A percentile compares a stretch with the other conserved stretches of the same genome.
These are phyloP conservation scores for Phaeophleospora eucalypticola DNA, from an alignment of 2,329 filamentous ascomycete species.

Conservation along the genomic window DNA sequence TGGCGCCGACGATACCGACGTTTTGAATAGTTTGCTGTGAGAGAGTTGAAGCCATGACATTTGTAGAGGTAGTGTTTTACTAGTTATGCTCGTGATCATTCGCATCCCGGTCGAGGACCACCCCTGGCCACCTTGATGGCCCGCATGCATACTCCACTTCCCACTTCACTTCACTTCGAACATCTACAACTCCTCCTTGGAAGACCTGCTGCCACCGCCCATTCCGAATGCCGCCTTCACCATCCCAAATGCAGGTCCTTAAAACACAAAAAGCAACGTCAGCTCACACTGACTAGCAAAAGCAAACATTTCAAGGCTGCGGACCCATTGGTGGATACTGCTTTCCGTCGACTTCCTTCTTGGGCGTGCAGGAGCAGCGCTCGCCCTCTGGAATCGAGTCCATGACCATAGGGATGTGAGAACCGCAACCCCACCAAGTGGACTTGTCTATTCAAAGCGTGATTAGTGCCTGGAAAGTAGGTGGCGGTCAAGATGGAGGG, in stretches of 20 bases:
- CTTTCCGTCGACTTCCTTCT: slow-evolving; percentile 57
- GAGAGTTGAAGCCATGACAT: too few relatives aligned
- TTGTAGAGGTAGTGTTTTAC: too few relatives aligned
- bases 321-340: slow-evolving; percentile 61
- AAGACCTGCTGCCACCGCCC: slow-evolving; percentile 8
- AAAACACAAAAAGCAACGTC: slow-evolving; percentile 6
- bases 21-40: too few relatives aligned
- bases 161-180: not conserved
- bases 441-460: slow-evolving; percentile 25
- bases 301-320: slow-evolving; percentile 15
- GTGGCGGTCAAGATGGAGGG: slow-evolving; percentile 3
- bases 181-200: not conserved
- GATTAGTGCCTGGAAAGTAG: slow-evolving; percentile 1
- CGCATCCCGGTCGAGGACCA: not conserved
- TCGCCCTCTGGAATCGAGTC: slow-evolving; percentile 54
- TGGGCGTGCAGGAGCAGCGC: slow-evolving; percentile 63
- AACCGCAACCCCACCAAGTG: slow-evolving; percentile 35
- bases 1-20: too few relatives aligned
- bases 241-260: slow-evolving; percentile 28
- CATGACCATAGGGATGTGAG: slow-evolving; percentile 58
- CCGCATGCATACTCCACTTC: too few relatives aligned
- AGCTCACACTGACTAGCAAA: slow-evolving; percentile 1
- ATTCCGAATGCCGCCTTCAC: slow-evolving; percentile 30
- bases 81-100: too few relatives aligned
- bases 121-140: not conserved